Evolutionary conservation across 1,284 basidiomycete species (phyloP), one percentile per base, ranked within the genome.

Genomic region (Fomitopsis palustris): DNA sequence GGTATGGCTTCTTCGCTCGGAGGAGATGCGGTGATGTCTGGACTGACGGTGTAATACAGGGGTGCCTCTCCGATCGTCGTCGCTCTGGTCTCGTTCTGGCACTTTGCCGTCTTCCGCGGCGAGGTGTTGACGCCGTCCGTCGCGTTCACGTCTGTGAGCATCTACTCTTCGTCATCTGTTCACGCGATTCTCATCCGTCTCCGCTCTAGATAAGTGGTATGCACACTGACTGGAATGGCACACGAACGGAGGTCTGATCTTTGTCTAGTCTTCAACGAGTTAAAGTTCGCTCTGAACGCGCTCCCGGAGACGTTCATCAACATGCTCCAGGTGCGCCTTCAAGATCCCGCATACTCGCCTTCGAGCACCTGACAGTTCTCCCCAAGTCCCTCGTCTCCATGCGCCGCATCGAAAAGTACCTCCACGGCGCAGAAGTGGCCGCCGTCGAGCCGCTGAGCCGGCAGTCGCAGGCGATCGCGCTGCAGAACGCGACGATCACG

Each of bases 291-390:
- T 1, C 79, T 95, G 49, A 93, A 91, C 66, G 89, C 90, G 1
- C 81, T 97, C 2, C 95, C 95, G 0, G 95, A 96, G 72, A 94
- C 92, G 0, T 87, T 96, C 66, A 93, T 96, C 69, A 90, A 92
- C 67, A 83, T 92, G 75, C 79, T 95, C 10, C 92, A 93, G 75
- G 87, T 86, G 59, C 53, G 72, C 63, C 19, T 8, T 57, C 45
- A 39, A 25, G n/a, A 19, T 19, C 12, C 5, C 16, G 42, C 16
- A 37, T 9, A 21, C 10, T 51, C n/a, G 14, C n/a, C n/a, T 31
- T 27, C 25, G 55, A 29, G 7, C 51, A 3, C 38, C 54, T 58
- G 7, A 56, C 33, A 14, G 29, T 19, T 31, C 19, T 33, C 10
- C 54, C 59, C 21, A 67, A 93, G 82, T 83, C 86, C 56, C 81